These are phyloP conservation scores for Metschnikowia henanensis DNA, from an alignment of 805 yeast genomes.

Conservation along the genomic window DNA sequence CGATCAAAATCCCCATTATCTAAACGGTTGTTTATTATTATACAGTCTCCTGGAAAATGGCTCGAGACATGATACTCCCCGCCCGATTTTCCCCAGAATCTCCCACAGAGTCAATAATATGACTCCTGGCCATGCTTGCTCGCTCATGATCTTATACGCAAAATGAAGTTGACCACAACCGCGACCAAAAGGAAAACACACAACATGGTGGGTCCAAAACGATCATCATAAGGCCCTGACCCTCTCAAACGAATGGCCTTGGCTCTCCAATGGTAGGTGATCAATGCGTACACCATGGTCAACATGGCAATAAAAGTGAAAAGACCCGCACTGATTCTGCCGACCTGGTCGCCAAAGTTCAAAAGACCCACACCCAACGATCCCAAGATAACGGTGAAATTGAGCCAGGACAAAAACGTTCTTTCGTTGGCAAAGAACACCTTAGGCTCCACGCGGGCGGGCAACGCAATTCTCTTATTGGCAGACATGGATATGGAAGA, in stretches of 20 bases:
- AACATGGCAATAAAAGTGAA: constrained; percentile 97
- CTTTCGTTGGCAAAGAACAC: constrained; percentile 99
- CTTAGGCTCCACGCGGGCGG: constrained; percentile 98
- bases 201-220: constrained; percentile 97
- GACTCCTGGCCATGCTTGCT: background rate
- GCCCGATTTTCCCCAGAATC: too few relatives aligned
- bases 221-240: constrained; percentile 98
- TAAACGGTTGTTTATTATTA: too few relatives aligned
- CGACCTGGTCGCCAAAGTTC: constrained; percentile 94
- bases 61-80: too few relatives aligned
- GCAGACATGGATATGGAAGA: constrained; percentile 25
- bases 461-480: constrained; percentile 89
- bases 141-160: constrained; percentile 58
- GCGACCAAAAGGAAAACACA: constrained; percentile 93
- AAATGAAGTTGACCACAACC: constrained; percentile 86
- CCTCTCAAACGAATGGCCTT: constrained; percentile 98
- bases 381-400: constrained; percentile 97
- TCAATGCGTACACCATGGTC: constrained; percentile 93
- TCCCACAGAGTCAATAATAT: too few relatives aligned
- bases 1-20: too few relatives aligned
- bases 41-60: too few relatives aligned
- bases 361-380: constrained; percentile 94
- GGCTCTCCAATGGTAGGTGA: constrained; percentile 99
- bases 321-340: constrained; percentile 88
- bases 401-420: constrained; percentile 97